Conservation (phyloP, 2,329 filamentous ascomycete genomes). For the Venturiaceae sp. region DNA sequence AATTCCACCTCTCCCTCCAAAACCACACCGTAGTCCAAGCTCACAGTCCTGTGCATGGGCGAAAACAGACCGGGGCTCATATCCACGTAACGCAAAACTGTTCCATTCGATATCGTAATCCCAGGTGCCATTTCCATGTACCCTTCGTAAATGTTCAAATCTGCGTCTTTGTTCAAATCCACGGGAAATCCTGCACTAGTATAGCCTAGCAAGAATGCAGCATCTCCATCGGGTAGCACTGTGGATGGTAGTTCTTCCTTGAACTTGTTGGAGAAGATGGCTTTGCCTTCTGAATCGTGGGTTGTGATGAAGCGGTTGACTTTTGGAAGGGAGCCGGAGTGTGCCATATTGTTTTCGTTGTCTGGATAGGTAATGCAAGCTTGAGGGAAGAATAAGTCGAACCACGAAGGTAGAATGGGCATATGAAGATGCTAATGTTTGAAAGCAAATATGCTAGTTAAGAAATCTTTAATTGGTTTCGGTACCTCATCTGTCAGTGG, state of each 20-base stretch:
- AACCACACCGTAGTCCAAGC: slow-evolving; percentile 28
- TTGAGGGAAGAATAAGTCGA: too few species aligned
- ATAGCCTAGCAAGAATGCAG: slow-evolving; percentile 23
- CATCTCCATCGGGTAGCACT: slow-evolving; percentile 4
- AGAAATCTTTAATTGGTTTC: too few species aligned
- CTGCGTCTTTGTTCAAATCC: slow-evolving; percentile 33
- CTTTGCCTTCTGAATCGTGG: slow-evolving; percentile 24
- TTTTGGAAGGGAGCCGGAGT: slow-evolving; percentile 6
- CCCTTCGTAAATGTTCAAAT: slow-evolving; percentile 35
- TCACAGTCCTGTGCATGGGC: slow-evolving; percentile 29
- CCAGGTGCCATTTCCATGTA: slow-evolving; percentile 38
- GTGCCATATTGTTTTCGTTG: slow-evolving; percentile 6
- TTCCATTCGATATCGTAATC: slow-evolving; percentile 37
- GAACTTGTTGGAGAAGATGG: slow-evolving; percentile 24
- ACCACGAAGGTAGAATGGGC: too few species aligned
- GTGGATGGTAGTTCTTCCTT: slow-evolving; percentile 24
- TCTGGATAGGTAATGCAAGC: too few species aligned
- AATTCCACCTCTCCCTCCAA: slow-evolving; percentile 28
- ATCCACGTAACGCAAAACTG: slow-evolving; percentile 34
- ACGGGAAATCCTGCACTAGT: slow-evolving; percentile 38
- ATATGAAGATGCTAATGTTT: too few species aligned
- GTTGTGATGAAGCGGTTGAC: slow-evolving; percentile 25
- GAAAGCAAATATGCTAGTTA: too few species aligned
- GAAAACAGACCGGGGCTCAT: slow-evolving; percentile 23
- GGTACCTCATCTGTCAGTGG: too few species aligned